Evolutionary conservation across 805 yeast species (phyloP).

Genomic region (Nakazawaea siamensis): DNA sequence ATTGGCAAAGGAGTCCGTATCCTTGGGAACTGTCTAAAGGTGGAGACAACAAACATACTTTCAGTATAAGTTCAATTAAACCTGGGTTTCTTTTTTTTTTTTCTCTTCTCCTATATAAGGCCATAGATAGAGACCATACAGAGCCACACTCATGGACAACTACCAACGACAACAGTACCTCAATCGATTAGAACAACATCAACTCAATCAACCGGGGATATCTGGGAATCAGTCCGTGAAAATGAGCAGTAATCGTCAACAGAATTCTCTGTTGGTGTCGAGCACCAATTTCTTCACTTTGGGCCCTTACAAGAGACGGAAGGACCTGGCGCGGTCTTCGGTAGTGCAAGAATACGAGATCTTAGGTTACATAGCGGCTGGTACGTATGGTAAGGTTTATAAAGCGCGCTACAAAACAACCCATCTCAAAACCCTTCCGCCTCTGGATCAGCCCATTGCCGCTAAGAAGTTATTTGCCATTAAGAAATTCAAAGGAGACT

Average conservation of each 20-base stretch:
- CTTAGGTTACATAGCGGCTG: constrained; percentile 95
- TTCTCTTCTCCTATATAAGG: too few relatives aligned
- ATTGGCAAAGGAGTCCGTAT: too few relatives aligned
- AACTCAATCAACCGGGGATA: constrained; percentile 4
- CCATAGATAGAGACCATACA: too few relatives aligned
- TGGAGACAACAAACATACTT: too few relatives aligned
- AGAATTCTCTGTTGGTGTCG: constrained; percentile 47
- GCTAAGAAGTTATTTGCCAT: constrained; percentile 57
- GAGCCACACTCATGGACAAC: too few relatives aligned
- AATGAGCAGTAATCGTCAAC: constrained; percentile 19
- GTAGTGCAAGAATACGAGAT: constrained; percentile 84
- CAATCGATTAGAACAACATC: constrained; percentile 11
- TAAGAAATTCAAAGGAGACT: constrained; percentile 91
- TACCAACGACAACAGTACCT: constrained; percentile 10
- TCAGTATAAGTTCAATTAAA: too few relatives aligned
- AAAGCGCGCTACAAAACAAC: constrained; percentile 58
- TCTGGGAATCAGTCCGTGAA: constrained; percentile 4
- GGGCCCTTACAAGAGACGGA: constrained; percentile 51
- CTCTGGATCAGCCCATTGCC: neutral
- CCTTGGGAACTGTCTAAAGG: too few relatives aligned
- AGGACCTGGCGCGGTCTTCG: constrained; percentile 58
- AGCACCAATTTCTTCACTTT: constrained; percentile 45
- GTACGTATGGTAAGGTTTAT: constrained; percentile 93
- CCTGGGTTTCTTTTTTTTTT: too few relatives aligned
- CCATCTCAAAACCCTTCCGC: too few relatives aligned